Conservation (phyloP, 1,284 basidiomycete genomes). For the Thelephora terrestris region DNA sequence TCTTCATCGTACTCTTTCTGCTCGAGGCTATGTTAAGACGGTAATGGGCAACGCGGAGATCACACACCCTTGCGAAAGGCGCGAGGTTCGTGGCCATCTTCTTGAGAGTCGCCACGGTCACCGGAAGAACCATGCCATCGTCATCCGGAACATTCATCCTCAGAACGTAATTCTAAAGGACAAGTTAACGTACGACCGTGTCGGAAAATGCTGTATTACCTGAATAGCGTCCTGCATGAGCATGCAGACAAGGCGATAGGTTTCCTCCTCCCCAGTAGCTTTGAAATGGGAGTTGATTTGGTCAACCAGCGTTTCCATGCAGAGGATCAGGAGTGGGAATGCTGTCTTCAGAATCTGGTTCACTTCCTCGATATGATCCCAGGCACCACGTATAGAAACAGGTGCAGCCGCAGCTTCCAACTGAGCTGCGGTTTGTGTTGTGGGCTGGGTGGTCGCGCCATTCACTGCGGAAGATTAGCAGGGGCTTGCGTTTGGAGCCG, state of each 20-base stretch:
- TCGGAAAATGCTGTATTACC: slow-evolving; percentile 25
- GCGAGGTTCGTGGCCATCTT: slow-evolving; percentile 68
- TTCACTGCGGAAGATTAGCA: slow-evolving; percentile 9
- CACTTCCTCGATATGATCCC: slow-evolving; percentile 93
- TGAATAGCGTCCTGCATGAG: slow-evolving; percentile 67
- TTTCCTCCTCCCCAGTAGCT: slow-evolving; percentile 86
- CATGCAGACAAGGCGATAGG: slow-evolving; percentile 87
- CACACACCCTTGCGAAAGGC: slow-evolving; percentile 44
- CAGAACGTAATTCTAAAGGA: slow-evolving; percentile 54
- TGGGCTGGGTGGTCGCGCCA: slow-evolving; percentile 4
- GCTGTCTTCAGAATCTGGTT: slow-evolving; percentile 93
- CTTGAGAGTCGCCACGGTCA: slow-evolving; percentile 51
- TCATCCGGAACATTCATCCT: slow-evolving; percentile 64
- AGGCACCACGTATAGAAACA: slow-evolving; percentile 57
- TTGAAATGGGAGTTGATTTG: slow-evolving; percentile 93
- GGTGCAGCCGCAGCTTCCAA: slow-evolving; percentile 17
- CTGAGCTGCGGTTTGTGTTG: slow-evolving; percentile 13
- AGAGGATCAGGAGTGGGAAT: slow-evolving; percentile 90
- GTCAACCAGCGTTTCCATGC: slow-evolving; percentile 96
- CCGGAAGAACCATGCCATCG: slow-evolving; percentile 60
- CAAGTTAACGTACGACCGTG: not conserved
- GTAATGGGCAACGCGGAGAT: not conserved
- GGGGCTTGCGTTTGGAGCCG: not conserved
- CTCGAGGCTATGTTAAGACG: not conserved
- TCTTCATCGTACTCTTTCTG: slow-evolving; percentile 90